These are phyloP conservation scores for Pseudogymnoascus sp. DNA, from an alignment of 2,329 filamentous ascomycete species.

Conservation along the genomic window DNA sequence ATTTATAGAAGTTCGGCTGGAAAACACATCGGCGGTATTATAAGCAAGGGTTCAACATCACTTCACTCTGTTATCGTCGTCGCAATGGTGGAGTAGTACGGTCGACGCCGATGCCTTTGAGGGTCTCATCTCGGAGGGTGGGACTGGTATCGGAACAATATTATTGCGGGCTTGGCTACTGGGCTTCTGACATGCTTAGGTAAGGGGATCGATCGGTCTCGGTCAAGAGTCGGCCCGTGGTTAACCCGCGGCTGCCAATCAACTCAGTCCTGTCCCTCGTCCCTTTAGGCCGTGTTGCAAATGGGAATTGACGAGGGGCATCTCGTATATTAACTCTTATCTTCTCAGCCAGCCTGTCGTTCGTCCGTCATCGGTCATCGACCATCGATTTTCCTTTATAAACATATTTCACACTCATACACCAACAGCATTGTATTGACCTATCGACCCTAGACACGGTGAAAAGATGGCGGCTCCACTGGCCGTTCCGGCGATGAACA, in stretches of 20 bases:
- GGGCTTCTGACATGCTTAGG: neutral
- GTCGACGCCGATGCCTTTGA: neutral
- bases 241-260: neutral
- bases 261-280: neutral
- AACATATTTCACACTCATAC: neutral
- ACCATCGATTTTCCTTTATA: neutral
- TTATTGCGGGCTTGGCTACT: neutral
- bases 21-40: neutral
- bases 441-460: neutral
- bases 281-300: neutral
- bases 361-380: neutral
- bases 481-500: slow-evolving; percentile 68
- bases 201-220: neutral
- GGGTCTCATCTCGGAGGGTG: slow-evolving; percentile 5
- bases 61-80: neutral
- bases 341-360: neutral
- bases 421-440: neutral
- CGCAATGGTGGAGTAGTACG: neutral
- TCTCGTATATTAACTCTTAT: neutral
- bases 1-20: neutral
- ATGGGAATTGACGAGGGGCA: neutral
- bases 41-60: neutral
- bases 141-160: neutral
- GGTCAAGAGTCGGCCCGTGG: neutral
- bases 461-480: slow-evolving; percentile 34